phyloP scores from a whole-genome alignment of 257 asterid genomes.

The Jacaranda copaia region DNA sequence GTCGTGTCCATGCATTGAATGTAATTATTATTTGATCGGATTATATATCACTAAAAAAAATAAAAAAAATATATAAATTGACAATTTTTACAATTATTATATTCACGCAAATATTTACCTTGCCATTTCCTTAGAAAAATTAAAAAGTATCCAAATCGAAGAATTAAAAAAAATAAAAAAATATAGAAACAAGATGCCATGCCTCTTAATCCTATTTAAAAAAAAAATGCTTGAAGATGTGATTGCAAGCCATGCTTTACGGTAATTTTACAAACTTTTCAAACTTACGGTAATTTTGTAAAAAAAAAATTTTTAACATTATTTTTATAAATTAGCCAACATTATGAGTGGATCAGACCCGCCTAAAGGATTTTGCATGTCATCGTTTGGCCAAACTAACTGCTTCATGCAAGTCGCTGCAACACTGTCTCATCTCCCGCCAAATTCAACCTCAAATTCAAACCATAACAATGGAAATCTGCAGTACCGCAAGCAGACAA shows the following conservation, averaged over 20 bases:
- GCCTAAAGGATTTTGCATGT: neutral
- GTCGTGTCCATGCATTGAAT: too few relatives aligned
- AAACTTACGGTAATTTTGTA: too few relatives aligned
- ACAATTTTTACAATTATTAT: neutral
- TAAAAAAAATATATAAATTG: neutral
- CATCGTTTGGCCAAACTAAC: constrained; percentile 30
- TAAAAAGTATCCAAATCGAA: neutral
- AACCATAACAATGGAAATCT: constrained; percentile 24
- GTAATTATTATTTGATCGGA: too few relatives aligned
- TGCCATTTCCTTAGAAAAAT: neutral
- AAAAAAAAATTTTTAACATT: too few relatives aligned
- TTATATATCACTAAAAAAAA: too few relatives aligned
- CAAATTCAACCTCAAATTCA: constrained; percentile 35
- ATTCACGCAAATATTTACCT: neutral
- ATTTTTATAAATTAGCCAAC: too few relatives aligned
- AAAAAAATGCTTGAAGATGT: too few relatives aligned
- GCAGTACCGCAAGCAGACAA: constrained; percentile 36
- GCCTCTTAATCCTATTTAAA: too few relatives aligned
- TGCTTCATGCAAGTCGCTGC: constrained; percentile 32
- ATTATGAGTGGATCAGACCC: neutral
- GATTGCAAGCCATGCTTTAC: too few relatives aligned
- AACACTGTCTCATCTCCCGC: constrained; percentile 33
- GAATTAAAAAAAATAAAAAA: too few relatives aligned
- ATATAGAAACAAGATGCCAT: too few relatives aligned
- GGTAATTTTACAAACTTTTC: too few relatives aligned